Base-by-base conservation (phyloP, 345 rosid species). In the Bruguiera sexangula region DNA sequence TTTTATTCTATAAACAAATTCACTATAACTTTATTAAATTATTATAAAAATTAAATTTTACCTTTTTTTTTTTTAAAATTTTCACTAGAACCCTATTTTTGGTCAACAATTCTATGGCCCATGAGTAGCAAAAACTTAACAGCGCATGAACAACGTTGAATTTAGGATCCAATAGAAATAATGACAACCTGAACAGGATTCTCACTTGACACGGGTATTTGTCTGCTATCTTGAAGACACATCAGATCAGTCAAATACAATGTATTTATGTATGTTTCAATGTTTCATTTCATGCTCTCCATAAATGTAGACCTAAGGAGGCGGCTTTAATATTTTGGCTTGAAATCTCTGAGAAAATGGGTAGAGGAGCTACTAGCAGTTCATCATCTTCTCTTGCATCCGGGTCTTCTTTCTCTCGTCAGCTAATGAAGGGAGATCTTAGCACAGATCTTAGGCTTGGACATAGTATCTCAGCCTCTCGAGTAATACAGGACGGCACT, bases 361-460 rank as follows among this genome's bases (percentile, higher is more conserved):
- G 89, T 37, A 91, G 84, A 68, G 63, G 73, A 71, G 82, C 81
- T 13, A 73, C 79, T 67, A 80, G 81, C n/a, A 83, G 84, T 54
- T 85, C 89, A 62, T 84, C 96, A 48, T 87, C 78, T n/a, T 70
- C 78, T 70, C 78, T 79, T 51, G 51, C 82, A 29, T 58, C 75
- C 3, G 59, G 73, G 21, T 66, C 79, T 21, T 78, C 88, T 20
- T 53, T 69, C 20, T 60, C 65, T 27, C 37, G 37, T 34, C 72
- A 51, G 53, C 73, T 36, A 5, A 43, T 43, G 16, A 79, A 73
- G 26, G 72, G 69, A 55, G 81, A 74, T 73, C 85, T 83, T 19
- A 87, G 84, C 81, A 86, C 93, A 18, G 97, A 89, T 77, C 95
- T 94, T 7, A 75, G 88, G 70, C 97, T 93, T 30, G 97, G 92